A percentile compares a stretch with the other conserved stretches of the same genome.
Evolutionary conservation across 495 filamentous ascomycete species (phyloP).

Genomic region (Podospora australis): DNA sequence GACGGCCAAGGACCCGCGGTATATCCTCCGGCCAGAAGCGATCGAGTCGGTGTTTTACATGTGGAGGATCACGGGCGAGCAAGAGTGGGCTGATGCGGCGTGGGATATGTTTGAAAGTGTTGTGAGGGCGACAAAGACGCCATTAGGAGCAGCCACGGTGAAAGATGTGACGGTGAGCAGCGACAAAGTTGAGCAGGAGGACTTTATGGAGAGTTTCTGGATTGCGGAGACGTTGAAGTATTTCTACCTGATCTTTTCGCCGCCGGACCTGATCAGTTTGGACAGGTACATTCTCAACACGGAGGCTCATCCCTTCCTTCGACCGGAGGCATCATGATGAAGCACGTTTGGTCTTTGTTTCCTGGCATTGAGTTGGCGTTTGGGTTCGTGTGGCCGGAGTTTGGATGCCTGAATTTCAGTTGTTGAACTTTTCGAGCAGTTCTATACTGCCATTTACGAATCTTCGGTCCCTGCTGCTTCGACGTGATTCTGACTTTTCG

Average conservation of each 20-base stretch:
- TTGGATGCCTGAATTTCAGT: too few species aligned
- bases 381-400: too few species aligned
- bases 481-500: too few species aligned
- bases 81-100: slow-evolving; percentile 54
- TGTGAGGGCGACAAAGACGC: slow-evolving; percentile 50
- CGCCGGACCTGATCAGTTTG: slow-evolving; percentile 63
- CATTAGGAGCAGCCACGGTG: slow-evolving; percentile 53
- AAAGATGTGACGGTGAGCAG: slow-evolving; percentile 37
- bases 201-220: slow-evolving; percentile 38
- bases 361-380: neutral
- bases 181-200: slow-evolving; percentile 31
- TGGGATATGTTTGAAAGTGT: slow-evolving; percentile 72
- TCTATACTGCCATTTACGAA: too few species aligned
- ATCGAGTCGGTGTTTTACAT: slow-evolving; percentile 68
- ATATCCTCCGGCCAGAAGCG: slow-evolving; percentile 54
- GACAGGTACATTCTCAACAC: slow-evolving; percentile 79
- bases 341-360: neutral
- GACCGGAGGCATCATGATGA: neutral
- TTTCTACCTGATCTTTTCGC: slow-evolving; percentile 73
- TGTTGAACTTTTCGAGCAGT: too few species aligned
- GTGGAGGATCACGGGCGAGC: slow-evolving; percentile 64
- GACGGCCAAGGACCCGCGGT: slow-evolving; percentile 25
- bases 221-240: slow-evolving; percentile 44
- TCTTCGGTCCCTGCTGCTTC: too few species aligned
- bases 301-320: slow-evolving; percentile 69